Percentiles rank a stretch among this genome's conserved stretches.
phyloP scores from a whole-genome alignment of 2,329 filamentous ascomycete species.

The Coleophoma cylindrospora region DNA sequence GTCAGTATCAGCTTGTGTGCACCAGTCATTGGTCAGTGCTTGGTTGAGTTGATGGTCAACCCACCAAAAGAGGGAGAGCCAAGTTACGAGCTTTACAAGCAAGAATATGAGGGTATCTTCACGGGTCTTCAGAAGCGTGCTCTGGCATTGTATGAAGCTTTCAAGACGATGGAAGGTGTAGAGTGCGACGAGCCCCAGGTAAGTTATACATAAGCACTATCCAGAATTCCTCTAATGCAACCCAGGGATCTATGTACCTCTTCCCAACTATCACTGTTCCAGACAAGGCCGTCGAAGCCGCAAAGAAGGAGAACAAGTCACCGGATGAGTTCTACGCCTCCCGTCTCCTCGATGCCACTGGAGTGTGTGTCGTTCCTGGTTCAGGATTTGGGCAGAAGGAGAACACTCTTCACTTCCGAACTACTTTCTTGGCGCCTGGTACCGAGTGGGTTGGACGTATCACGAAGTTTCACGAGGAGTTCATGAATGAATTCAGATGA shows the following conservation, averaged over 20 bases:
- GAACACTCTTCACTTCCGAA: constrained; percentile 87
- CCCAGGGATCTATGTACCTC: constrained; percentile 92
- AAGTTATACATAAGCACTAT: constrained; percentile 17
- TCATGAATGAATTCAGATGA: constrained; percentile 72
- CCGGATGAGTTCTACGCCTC: constrained; percentile 95
- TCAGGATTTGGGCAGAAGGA: constrained; percentile 93
- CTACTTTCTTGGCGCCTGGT: constrained; percentile 92
- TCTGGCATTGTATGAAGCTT: constrained; percentile 81
- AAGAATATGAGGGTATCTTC: constrained; percentile 82
- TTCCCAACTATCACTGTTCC: constrained; percentile 90
- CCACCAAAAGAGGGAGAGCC: constrained; percentile 80
- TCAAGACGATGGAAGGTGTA: constrained; percentile 93
- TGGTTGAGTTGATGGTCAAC: constrained; percentile 98
- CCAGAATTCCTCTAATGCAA: no score
- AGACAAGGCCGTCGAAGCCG: constrained; percentile 69
- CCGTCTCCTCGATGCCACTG: constrained; percentile 84
- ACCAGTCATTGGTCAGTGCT: constrained; percentile 90
- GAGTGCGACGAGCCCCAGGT: constrained; percentile 77
- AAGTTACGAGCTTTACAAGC: constrained; percentile 75
- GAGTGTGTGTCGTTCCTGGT: constrained; percentile 90
- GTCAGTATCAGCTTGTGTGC: constrained; percentile 95
- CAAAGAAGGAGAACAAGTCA: constrained; percentile 64
- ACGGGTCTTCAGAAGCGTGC: constrained; percentile 75
- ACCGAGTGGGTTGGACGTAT: constrained; percentile 91
- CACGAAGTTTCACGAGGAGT: constrained; percentile 84